phyloP scores from a whole-genome alignment of 129 eudicot species.

The Ambrosia artemisiifolia region DNA sequence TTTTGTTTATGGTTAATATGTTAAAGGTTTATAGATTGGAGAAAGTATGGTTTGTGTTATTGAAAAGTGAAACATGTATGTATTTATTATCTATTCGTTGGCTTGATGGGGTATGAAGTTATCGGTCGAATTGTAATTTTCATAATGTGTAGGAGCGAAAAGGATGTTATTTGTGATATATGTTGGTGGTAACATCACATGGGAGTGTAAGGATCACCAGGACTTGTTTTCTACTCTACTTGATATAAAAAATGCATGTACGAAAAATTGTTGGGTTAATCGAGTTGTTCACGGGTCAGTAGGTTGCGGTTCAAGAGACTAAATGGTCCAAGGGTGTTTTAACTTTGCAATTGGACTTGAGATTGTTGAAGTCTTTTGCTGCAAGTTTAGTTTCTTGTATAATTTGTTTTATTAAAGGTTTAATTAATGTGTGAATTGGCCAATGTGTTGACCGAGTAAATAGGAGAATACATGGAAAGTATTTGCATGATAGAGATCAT shows the following conservation, averaged over 20 bases:
- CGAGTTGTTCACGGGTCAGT: too few relatives aligned
- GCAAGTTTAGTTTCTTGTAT: too few relatives aligned
- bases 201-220: not conserved
- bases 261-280: not conserved
- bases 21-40: not conserved
- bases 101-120: not conserved
- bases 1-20: not conserved
- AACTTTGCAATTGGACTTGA: too few relatives aligned
- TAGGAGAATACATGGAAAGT: too few relatives aligned
- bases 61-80: not conserved
- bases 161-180: not conserved
- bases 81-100: not conserved
- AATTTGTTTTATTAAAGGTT: too few relatives aligned
- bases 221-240: not conserved
- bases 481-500: too few relatives aligned
- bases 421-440: too few relatives aligned
- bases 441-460: too few relatives aligned
- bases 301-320: too few relatives aligned
- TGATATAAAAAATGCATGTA: not conserved
- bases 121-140: not conserved
- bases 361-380: too few relatives aligned
- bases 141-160: slow-evolving; percentile 8
- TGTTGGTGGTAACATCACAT: not conserved
- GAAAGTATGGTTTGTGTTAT: not conserved
- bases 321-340: too few relatives aligned